A percentile compares a stretch with the other conserved stretches of the same genome.
Evolutionary conservation across 1,139 yeast species (phyloP).

Genomic region (Hansenula lynferdii): DNA sequence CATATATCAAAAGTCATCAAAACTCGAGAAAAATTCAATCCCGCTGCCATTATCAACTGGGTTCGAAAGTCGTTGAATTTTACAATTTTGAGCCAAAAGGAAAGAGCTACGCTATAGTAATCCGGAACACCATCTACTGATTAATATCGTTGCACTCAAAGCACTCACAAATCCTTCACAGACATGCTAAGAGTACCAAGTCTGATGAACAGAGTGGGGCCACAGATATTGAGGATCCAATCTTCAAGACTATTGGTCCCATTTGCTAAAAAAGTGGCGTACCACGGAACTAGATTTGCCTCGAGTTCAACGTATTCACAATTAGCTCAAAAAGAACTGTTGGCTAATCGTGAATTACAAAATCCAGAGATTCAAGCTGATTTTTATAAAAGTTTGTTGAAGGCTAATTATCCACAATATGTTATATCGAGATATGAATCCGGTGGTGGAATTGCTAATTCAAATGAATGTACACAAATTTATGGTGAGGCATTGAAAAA

Average conservation of each 20-base stretch:
- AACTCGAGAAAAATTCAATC: no score
- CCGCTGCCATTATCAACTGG: no score
- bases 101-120: no score
- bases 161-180: no score
- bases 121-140: no score
- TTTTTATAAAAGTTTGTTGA: slow-evolving; percentile 68
- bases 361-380: slow-evolving; percentile 74
- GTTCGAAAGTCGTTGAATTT: no score
- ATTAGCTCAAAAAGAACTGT: slow-evolving; percentile 69
- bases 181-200: slow-evolving; percentile 2
- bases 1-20: no score
- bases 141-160: no score
- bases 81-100: no score
- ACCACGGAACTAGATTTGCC: slow-evolving; percentile 14
- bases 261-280: not conserved
- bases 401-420: slow-evolving; percentile 84
- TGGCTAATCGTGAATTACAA: slow-evolving; percentile 68
- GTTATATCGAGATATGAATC: slow-evolving; percentile 91
- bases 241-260: slow-evolving; percentile 4
- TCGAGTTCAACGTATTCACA: slow-evolving; percentile 19
- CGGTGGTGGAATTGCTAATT: slow-evolving; percentile 81
- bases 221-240: slow-evolving; percentile 4
- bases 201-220: not conserved
- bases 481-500: slow-evolving; percentile 78
- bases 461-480: slow-evolving; percentile 69